These are phyloP conservation scores for Talaromyces funiculosus DNA, from an alignment of 2,329 filamentous ascomycete genomes.

Conservation along the genomic window DNA sequence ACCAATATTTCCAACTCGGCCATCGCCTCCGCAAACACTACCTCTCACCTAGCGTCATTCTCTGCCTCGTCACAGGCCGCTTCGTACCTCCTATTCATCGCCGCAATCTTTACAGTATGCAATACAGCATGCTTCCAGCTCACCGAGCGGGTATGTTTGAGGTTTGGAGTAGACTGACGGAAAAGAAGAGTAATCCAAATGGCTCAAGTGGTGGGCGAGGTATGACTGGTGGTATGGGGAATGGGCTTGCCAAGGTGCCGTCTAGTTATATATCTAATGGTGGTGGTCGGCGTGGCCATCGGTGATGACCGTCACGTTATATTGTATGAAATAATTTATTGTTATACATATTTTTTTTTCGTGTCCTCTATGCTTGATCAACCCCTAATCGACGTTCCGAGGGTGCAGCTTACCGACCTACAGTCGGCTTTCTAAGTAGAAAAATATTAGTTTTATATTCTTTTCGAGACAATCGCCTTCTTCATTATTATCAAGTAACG, in stretches of 20 bases:
- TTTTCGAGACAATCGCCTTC: no score
- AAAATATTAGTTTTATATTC: no score
- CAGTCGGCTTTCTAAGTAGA: background rate
- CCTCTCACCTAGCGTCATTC: constrained; percentile 76
- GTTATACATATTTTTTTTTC: background rate
- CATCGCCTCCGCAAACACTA: constrained; percentile 93
- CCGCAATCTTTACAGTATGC: constrained; percentile 88
- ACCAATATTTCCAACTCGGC: constrained; percentile 94
- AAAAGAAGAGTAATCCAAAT: constrained; percentile 30
- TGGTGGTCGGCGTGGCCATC: constrained; percentile 8
- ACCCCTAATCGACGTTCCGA: background rate
- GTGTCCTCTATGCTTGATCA: no score
- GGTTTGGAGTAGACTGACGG: constrained; percentile 71
- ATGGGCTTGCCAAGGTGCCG: constrained; percentile 9
- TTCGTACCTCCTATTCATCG: constrained; percentile 94
- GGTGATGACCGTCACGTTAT: background rate
- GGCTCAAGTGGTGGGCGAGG: background rate
- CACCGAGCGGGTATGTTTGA: constrained; percentile 72
- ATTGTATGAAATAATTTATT: background rate
- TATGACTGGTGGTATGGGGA: background rate
- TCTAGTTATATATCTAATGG: constrained; percentile 8
- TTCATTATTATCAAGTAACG: no score
- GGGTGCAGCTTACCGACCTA: background rate
- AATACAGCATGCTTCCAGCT: constrained; percentile 95
- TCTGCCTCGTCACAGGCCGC: constrained; percentile 81